These are phyloP conservation scores for Nicotiana rustica DNA, from an alignment of 305 asterid genomes.

Conservation along the genomic window DNA sequence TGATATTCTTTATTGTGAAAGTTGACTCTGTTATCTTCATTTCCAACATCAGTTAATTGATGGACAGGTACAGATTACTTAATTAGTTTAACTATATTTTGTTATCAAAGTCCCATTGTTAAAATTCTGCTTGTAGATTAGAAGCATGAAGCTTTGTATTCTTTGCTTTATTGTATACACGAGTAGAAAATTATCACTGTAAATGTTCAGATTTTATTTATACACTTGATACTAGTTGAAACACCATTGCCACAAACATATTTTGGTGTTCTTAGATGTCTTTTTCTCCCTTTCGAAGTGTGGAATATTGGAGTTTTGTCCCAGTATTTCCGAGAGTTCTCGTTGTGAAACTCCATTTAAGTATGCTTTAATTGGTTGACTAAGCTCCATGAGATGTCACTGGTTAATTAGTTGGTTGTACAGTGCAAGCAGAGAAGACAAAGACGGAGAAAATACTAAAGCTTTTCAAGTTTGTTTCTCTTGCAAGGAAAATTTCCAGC, in stretches of 20 bases:
- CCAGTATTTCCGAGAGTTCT: background rate
- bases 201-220: background rate
- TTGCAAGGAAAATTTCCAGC: background rate
- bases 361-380: background rate
- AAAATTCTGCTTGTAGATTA: background rate
- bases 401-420: background rate
- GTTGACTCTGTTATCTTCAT: too few species aligned
- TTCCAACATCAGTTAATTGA: too few species aligned
- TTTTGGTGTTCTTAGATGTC: background rate
- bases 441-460: background rate
- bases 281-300: background rate
- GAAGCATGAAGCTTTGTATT: background rate
- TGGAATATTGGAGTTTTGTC: background rate
- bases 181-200: background rate
- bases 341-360: background rate
- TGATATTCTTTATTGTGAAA: too few species aligned
- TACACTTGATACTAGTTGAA: constrained; percentile 8
- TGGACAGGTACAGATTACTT: too few species aligned
- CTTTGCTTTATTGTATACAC: background rate
- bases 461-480: background rate
- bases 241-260: background rate
- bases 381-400: constrained; percentile 6
- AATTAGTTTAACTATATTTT: too few species aligned
- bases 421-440: background rate
- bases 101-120: too few species aligned